A percentile compares a stretch with the other conserved stretches of the same genome.
phyloP scores from a whole-genome alignment of 2,329 filamentous ascomycete genomes.

The Colletotrichum karsti region DNA sequence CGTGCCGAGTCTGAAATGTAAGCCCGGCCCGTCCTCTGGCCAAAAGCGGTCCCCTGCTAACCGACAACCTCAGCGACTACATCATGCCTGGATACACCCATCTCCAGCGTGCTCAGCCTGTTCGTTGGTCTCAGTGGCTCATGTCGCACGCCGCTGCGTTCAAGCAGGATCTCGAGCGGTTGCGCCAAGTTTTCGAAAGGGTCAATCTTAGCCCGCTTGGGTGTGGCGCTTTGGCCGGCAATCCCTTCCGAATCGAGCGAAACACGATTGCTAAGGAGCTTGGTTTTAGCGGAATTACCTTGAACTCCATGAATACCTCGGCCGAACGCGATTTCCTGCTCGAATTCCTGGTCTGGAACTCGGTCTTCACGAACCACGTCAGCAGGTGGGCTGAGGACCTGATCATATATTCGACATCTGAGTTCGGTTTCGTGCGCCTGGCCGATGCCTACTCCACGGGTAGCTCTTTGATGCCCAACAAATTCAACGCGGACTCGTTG shows the following conservation, averaged over 20 bases:
- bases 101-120: conserved; percentile 35
- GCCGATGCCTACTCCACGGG: conserved; percentile 35
- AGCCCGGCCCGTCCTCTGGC: conserved; percentile 30
- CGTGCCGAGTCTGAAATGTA: conserved; percentile 39
- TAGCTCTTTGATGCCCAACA: conserved; percentile 33
- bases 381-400: conserved; percentile 78
- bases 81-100: conserved; percentile 40
- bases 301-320: conserved; percentile 76
- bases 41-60: conserved; percentile 30
- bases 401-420: conserved; percentile 58
- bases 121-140: conserved; percentile 34
- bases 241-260: conserved; percentile 40
- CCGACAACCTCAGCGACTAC: conserved; percentile 33
- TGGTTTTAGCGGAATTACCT: conserved; percentile 73
- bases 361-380: conserved; percentile 75
- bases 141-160: conserved; percentile 34
- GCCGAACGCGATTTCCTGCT: conserved; percentile 78
- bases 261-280: conserved; percentile 63
- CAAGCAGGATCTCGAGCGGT: conserved; percentile 35
- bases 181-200: conserved; percentile 33
- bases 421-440: conserved; percentile 34
- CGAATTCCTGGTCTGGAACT: conserved; percentile 76
- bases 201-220: conserved; percentile 37
- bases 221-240: conserved; percentile 36
- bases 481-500: conserved; percentile 33